Percentiles rank a stretch among this genome's conserved stretches.
Evolutionary conservation across 78 protist genomes (phyloP).

Genomic region (Bigelowiella natans): DNA sequence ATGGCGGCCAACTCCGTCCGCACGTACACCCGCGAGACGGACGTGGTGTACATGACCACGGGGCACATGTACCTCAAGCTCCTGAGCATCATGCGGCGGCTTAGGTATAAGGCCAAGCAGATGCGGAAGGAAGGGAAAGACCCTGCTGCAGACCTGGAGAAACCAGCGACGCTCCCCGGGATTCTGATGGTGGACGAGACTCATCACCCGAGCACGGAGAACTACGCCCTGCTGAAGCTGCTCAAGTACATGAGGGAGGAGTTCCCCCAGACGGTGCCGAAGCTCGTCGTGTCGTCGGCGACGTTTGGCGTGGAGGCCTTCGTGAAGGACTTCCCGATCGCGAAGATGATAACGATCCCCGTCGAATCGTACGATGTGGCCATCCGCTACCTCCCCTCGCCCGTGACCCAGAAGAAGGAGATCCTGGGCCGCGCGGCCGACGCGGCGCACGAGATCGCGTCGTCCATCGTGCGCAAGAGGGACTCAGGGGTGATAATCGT

Average conservation of each 20-base stretch:
- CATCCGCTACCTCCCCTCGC: neutral
- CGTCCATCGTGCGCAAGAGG: neutral
- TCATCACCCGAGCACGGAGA: neutral
- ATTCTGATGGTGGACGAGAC: neutral
- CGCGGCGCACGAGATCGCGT: neutral
- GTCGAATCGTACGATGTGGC: neutral
- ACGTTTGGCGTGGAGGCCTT: neutral
- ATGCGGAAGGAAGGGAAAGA: too few relatives aligned
- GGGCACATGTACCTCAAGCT: neutral
- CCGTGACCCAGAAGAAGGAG: neutral
- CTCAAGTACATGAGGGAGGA: neutral
- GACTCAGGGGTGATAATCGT: neutral
- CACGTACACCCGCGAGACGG: neutral
- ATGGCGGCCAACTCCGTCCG: neutral
- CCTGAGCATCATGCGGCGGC: neutral
- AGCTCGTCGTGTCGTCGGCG: neutral
- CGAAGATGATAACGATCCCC: neutral
- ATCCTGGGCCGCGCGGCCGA: neutral
- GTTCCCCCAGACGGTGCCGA: neutral
- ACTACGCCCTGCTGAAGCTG: neutral
- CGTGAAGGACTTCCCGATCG: neutral
- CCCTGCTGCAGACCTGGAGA: too few relatives aligned
- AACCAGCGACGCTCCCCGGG: neutral
- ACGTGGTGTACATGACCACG: neutral
- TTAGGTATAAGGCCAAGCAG: neutral